Percentiles rank a stretch among this genome's conserved stretches.
Evolutionary conservation across 2,329 filamentous ascomycete species (phyloP).

Genomic region (Fusarium sp.): DNA sequence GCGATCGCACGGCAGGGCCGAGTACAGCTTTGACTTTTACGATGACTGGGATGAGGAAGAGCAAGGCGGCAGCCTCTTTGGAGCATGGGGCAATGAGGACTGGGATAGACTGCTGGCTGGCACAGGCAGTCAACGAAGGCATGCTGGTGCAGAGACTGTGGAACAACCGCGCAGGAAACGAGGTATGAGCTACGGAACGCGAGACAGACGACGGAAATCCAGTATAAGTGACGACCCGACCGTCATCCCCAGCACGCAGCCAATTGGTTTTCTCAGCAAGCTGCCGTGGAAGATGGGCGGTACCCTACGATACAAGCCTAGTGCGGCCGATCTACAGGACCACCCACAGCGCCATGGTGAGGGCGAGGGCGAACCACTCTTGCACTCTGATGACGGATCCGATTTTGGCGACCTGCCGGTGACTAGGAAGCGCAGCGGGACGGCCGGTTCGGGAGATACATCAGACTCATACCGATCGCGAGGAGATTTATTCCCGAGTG

Average conservation of each 20-base stretch:
- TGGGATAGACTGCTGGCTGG: constrained; percentile 84
- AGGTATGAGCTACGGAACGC: constrained; percentile 89
- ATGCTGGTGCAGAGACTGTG: constrained; percentile 49
- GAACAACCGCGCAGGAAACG: constrained; percentile 76
- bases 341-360: constrained; percentile 69
- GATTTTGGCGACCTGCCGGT: constrained; percentile 44
- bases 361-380: constrained; percentile 74
- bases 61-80: constrained; percentile 67
- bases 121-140: constrained; percentile 60
- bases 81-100: constrained; percentile 81
- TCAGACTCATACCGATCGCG: constrained; percentile 87
- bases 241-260: constrained; percentile 86
- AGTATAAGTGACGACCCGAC: constrained; percentile 76
- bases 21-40: constrained; percentile 95
- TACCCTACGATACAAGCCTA: constrained; percentile 86
- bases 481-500: constrained; percentile 90
- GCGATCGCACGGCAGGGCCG: constrained; percentile 68
- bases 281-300: constrained; percentile 87
- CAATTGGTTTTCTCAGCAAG: constrained; percentile 83
- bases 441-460: constrained; percentile 80
- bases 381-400: constrained; percentile 54
- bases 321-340: constrained; percentile 88
- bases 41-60: constrained; percentile 88
- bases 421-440: constrained; percentile 73
- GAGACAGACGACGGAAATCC: constrained; percentile 60